These are phyloP conservation scores for Chytriomyces sp. DNA, from an alignment of 192 early-diverging fungal genomes.

Conservation along the genomic window DNA sequence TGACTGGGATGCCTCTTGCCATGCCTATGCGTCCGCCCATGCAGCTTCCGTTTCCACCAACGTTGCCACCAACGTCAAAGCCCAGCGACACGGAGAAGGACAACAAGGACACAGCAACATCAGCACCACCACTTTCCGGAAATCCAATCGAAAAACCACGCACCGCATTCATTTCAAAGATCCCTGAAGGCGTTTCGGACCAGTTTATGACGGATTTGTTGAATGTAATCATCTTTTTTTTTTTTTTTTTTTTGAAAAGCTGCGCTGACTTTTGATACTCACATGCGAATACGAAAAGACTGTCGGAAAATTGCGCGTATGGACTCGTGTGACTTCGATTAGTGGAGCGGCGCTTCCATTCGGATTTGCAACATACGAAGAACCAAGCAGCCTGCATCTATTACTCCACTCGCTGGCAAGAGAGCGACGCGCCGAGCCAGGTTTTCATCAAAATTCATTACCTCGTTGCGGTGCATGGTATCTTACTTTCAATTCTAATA, in stretches of 20 bases:
- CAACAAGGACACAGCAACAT: neutral
- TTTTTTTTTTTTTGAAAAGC: neutral
- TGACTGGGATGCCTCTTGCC: neutral
- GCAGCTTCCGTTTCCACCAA: neutral
- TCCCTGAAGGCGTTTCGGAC: conserved; percentile 68
- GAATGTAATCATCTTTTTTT: conserved; percentile 7
- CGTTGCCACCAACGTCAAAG: neutral
- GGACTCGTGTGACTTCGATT: conserved; percentile 7
- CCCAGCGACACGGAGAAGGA: too few species aligned
- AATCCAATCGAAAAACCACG: conserved; percentile 57
- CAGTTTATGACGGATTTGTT: conserved; percentile 65
- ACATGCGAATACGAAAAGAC: neutral
- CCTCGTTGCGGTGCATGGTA: too few species aligned
- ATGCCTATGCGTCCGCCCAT: neutral
- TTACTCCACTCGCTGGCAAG: conserved; percentile 18
- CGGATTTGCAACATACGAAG: conserved; percentile 24
- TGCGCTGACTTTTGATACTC: neutral
- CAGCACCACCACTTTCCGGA: neutral
- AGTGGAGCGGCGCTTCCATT: neutral
- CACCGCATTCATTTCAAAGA: conserved; percentile 70
- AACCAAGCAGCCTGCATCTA: neutral
- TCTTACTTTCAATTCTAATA: too few species aligned
- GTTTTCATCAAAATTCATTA: too few species aligned
- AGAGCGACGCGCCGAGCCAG: conserved; percentile 2
- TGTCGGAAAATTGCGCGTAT: neutral